phyloP scores from a whole-genome alignment of 495 filamentous ascomycete species.

The Astrocystis sublimbata region DNA sequence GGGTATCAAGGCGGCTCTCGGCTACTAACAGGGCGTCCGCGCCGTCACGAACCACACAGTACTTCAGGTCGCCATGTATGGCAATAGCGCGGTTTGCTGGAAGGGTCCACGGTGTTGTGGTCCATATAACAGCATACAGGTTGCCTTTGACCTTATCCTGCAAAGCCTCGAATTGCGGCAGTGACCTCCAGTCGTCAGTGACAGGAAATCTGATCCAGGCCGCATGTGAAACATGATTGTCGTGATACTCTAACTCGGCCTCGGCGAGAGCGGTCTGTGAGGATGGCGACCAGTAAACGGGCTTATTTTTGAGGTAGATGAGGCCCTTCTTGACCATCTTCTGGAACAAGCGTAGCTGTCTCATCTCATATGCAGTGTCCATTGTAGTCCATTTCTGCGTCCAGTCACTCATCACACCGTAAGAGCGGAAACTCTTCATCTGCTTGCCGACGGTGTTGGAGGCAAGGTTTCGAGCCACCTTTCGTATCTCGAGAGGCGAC shows the following conservation, averaged over 20 bases:
- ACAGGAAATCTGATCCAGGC: slow-evolving; percentile 83
- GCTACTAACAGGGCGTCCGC: slow-evolving; percentile 60
- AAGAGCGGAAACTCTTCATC: slow-evolving; percentile 77
- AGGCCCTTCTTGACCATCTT: slow-evolving; percentile 81
- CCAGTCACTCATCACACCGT: slow-evolving; percentile 95
- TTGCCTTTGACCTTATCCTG: slow-evolving; percentile 33
- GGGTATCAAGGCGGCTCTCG: slow-evolving; percentile 59
- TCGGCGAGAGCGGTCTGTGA: slow-evolving; percentile 90
- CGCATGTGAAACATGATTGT: slow-evolving; percentile 75
- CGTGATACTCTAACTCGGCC: slow-evolving; percentile 93
- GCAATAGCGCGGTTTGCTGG: slow-evolving; percentile 91
- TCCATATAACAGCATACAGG: slow-evolving; percentile 86
- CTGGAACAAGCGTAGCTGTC: slow-evolving; percentile 81
- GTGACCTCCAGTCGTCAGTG: slow-evolving; percentile 44
- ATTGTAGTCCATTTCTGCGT: slow-evolving; percentile 88
- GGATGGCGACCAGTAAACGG: slow-evolving; percentile 95
- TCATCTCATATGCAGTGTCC: slow-evolving; percentile 83
- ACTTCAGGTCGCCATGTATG: slow-evolving; percentile 69
- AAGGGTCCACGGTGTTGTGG: slow-evolving; percentile 96
- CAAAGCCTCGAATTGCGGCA: slow-evolving; percentile 38
- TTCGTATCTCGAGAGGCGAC: slow-evolving; percentile 55
- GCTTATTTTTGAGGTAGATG: slow-evolving; percentile 85
- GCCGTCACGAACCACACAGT: slow-evolving; percentile 63
- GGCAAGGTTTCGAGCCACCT: slow-evolving; percentile 74
- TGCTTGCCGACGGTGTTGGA: slow-evolving; percentile 72